A percentile compares a stretch with the other conserved stretches of the same genome.
phyloP scores from a whole-genome alignment of 2,329 filamentous ascomycete genomes.

The Cercospora berteroae region DNA sequence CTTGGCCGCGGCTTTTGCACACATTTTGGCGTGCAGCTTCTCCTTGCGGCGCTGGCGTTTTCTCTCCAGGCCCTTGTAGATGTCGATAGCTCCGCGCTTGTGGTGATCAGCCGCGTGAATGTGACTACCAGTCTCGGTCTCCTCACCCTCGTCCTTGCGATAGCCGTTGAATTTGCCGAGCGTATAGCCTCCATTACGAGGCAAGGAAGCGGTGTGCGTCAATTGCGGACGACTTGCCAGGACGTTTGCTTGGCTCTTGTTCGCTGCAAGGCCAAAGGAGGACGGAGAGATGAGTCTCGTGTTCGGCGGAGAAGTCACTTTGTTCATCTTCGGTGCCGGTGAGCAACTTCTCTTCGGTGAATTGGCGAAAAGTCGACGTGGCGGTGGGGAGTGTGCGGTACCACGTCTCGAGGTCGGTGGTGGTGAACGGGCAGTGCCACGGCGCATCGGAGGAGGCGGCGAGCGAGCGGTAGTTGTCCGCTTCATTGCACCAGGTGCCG shows the following conservation, averaged over 20 bases:
- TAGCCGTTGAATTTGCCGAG: constrained; percentile 36
- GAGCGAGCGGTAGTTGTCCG: constrained; percentile 44
- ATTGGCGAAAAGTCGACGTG: constrained; percentile 62
- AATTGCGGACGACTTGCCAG: constrained; percentile 64
- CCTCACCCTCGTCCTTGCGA: constrained; percentile 41
- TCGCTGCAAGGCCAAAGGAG: constrained; percentile 48
- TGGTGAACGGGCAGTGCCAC: constrained; percentile 21
- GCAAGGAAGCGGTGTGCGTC: constrained; percentile 81
- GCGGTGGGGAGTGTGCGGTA: constrained; percentile 41
- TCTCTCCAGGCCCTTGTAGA: constrained; percentile 91
- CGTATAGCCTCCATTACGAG: constrained; percentile 68
- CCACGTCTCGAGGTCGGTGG: constrained; percentile 15
- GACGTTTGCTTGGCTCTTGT: constrained; percentile 41
- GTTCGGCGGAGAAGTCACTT: constrained; percentile 66
- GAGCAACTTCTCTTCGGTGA: constrained; percentile 64
- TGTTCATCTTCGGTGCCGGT: constrained; percentile 36
- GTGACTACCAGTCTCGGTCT: constrained; percentile 33
- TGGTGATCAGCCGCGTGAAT: constrained; percentile 55
- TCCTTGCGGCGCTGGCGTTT: constrained; percentile 91
- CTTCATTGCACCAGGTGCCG: constrained; percentile 44
- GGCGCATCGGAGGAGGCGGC: constrained; percentile 29
- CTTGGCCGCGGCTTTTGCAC: constrained; percentile 71
- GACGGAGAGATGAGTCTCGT: constrained; percentile 47
- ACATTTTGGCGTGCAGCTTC: constrained; percentile 87
- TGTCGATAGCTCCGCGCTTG: constrained; percentile 91